These are phyloP conservation scores for Penicillium canariense DNA, from an alignment of 495 filamentous ascomycete species.

Conservation along the genomic window DNA sequence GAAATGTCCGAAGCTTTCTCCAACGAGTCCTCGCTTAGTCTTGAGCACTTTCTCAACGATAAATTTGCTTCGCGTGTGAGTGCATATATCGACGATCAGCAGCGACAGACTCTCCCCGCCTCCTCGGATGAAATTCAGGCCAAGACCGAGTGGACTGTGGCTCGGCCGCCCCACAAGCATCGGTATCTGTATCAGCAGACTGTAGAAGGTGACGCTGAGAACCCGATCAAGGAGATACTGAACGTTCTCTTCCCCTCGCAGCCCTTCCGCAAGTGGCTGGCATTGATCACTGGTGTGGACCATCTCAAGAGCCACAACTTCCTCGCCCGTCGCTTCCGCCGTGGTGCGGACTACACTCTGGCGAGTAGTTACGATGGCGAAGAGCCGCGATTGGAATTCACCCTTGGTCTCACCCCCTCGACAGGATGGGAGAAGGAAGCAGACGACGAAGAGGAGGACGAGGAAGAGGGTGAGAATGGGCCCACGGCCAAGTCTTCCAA, in stretches of 20 bases:
- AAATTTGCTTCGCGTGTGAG: constrained; percentile 71
- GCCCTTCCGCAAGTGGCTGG: constrained; percentile 90
- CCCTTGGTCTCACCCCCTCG: constrained; percentile 78
- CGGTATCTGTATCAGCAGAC: constrained; percentile 79
- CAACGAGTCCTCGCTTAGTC: constrained; percentile 75
- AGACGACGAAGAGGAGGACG: constrained; percentile 44
- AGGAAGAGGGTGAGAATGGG: constrained; percentile 24
- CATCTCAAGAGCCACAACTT: constrained; percentile 59
- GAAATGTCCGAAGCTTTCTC: constrained; percentile 73
- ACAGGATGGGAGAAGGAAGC: constrained; percentile 76
- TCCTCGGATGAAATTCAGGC: constrained; percentile 58
- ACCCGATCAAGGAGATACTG: constrained; percentile 73
- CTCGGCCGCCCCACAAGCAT: constrained; percentile 91
- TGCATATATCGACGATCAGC: constrained; percentile 63
- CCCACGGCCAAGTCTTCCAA: constrained; percentile 15
- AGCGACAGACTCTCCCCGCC: constrained; percentile 44
- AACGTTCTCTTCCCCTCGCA: constrained; percentile 75
- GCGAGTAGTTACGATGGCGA: constrained; percentile 77
- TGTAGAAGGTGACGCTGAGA: constrained; percentile 32
- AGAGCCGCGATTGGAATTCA: constrained; percentile 81
- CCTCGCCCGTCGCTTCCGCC: constrained; percentile 78
- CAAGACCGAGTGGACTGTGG: constrained; percentile 64
- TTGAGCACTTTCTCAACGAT: constrained; percentile 71
- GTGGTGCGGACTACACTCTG: constrained; percentile 86
- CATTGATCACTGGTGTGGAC: constrained; percentile 72